Conservation (phyloP, 1,284 basidiomycete genomes). For the Lignosus rhinocerotis region DNA sequence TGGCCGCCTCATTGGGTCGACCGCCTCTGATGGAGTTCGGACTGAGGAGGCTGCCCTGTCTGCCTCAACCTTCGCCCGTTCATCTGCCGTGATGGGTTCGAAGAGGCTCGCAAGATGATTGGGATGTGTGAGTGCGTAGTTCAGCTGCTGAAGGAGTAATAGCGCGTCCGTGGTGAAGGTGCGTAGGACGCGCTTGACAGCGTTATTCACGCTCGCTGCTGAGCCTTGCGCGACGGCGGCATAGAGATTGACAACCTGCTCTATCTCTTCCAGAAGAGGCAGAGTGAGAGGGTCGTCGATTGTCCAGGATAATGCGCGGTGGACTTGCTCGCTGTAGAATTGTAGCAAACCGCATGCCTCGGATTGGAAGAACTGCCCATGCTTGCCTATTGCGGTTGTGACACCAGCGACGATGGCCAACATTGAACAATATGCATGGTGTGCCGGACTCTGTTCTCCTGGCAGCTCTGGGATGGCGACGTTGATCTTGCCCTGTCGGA, state of each 20-base stretch:
- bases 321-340: constrained; percentile 81
- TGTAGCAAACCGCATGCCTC: constrained; percentile 88
- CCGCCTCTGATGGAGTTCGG: constrained; percentile 44
- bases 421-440: constrained; percentile 85
- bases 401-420: constrained; percentile 79
- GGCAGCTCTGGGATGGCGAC: constrained; percentile 68
- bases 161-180: constrained; percentile 70
- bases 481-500: constrained; percentile 76
- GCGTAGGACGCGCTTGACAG: constrained; percentile 61
- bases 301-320: constrained; percentile 77
- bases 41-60: constrained; percentile 37
- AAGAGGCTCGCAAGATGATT: constrained; percentile 81
- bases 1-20: constrained; percentile 66
- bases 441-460: constrained; percentile 73
- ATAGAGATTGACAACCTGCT: constrained; percentile 77
- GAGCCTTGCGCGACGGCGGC: constrained; percentile 64
- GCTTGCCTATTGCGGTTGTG: constrained; percentile 61
- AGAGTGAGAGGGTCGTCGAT: constrained; percentile 72
- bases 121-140: constrained; percentile 89
- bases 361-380: constrained; percentile 82
- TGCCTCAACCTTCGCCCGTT: constrained; percentile 66
- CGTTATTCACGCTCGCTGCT: constrained; percentile 42
- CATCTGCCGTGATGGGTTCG: constrained; percentile 80
- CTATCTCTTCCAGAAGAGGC: constrained; percentile 78
- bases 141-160: constrained; percentile 82